Base-by-base conservation (phyloP, 495 filamentous ascomycete species). In the Neurospora sp. region DNA sequence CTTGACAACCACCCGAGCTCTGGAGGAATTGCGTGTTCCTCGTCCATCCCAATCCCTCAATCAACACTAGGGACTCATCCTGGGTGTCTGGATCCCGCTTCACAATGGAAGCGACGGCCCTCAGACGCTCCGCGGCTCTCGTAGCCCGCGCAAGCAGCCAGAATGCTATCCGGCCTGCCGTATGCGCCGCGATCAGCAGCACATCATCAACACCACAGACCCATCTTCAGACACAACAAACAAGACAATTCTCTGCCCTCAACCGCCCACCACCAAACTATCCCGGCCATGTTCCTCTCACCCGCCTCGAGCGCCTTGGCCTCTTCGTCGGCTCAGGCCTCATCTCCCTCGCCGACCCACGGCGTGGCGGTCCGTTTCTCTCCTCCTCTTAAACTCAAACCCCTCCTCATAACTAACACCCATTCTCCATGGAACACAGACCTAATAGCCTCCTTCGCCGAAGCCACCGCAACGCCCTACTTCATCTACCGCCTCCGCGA, bases 401-500 rank as follows among this genome's bases (percentile, higher is more conserved):
- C 35, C 5, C 41, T 14, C 40, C 16, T 44, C 35, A 37, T n/a
- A 42, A 62, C 70, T 69, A 73, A 69, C 39, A 20, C 48, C 42
- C 23, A 3, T 41, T 75, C 35, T 74, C 66, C 71, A 39, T 20
- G 40, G 16, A 35, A 66, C 5, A 5, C 72, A 94, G 96, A 99
- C 85, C 89, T 99, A 69, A 97, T 99, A 75, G 96, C 96, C 31
- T 87, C 94, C 35, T 90, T 97, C 18, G 96, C 94, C 79, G 96
- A 99, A 86, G 89, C 94, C 44, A 98, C 95, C 5, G 92, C 94
- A 70, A 93, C 94, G 40, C 96, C 96, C 38, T 97, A 93, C 86
- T 98, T 98, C 84, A 94, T 98, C 81, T 89, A 92, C 84, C 92
- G 93, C 70, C 93, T 99, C 16, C 93, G 93, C 72, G 88, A 94